Evolutionary conservation across 2,329 filamentous ascomycete genomes (phyloP).

Genomic region (Botrytis fabae): DNA sequence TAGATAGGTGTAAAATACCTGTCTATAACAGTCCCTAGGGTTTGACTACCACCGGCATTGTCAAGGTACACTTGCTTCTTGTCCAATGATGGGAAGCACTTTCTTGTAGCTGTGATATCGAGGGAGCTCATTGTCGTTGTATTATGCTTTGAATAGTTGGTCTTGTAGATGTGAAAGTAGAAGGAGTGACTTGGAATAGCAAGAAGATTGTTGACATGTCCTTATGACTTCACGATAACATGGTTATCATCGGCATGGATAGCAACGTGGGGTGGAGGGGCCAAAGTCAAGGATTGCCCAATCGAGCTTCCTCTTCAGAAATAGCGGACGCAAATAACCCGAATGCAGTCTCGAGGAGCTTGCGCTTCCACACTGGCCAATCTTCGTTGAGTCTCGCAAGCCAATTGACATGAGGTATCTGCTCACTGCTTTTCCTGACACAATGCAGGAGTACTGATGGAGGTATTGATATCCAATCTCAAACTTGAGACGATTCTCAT

Average conservation of each 20-base stretch:
- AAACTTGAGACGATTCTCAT: conserved; percentile 17
- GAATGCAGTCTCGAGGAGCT: background rate
- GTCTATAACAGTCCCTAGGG: conserved; percentile 64
- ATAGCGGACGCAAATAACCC: conserved; percentile 11
- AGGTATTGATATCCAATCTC: conserved; percentile 20
- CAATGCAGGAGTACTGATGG: background rate
- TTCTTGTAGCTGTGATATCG: conserved; percentile 56
- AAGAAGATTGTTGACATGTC: background rate
- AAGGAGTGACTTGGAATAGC: background rate
- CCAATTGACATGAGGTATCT: conserved; percentile 14
- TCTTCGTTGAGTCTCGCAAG: background rate
- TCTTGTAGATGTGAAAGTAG: background rate
- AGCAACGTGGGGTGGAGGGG: conserved; percentile 18
- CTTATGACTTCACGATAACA: conserved; percentile 13
- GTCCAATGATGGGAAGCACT: conserved; percentile 67
- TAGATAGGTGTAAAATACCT: conserved; percentile 47
- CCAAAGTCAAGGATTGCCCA: background rate
- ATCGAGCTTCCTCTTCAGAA: conserved; percentile 22
- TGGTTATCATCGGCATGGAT: conserved; percentile 4
- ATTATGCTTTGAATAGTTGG: background rate
- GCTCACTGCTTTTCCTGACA: conserved; percentile 1
- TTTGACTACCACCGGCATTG: conserved; percentile 76
- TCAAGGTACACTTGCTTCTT: conserved; percentile 72
- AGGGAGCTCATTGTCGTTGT: conserved; percentile 43
- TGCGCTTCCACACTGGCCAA: background rate